phyloP scores from a whole-genome alignment of 257 asterid species.

The Rhazya stricta region DNA sequence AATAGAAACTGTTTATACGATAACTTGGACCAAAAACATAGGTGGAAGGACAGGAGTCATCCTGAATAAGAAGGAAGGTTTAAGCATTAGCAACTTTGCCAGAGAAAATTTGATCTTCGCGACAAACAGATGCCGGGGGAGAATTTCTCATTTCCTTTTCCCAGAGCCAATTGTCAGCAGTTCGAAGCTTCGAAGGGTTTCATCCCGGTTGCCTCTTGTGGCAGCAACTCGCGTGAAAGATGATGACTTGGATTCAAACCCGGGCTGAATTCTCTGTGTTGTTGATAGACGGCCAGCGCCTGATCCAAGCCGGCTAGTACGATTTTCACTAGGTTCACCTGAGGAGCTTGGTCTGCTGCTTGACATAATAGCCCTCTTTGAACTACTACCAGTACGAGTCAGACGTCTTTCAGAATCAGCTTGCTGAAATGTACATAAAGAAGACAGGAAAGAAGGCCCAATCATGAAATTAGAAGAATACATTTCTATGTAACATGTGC shows the following conservation, averaged over 20 bases:
- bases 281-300: constrained; percentile 51
- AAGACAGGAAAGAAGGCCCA: not conserved
- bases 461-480: not conserved
- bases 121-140: too few species aligned
- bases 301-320: constrained; percentile 45
- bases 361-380: constrained; percentile 57
- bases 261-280: constrained; percentile 53
- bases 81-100: constrained; percentile 3
- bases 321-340: constrained; percentile 58
- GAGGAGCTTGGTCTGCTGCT: constrained; percentile 75
- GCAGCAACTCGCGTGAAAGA: constrained; percentile 53
- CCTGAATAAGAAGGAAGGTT: not conserved
- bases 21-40: constrained; percentile 5
- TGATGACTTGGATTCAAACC: constrained; percentile 62
- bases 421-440: constrained; percentile 37
- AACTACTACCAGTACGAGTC: constrained; percentile 53
- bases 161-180: constrained; percentile 71
- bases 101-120: not conserved
- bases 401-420: constrained; percentile 51
- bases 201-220: constrained; percentile 64
- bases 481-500: not conserved
- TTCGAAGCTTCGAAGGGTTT: constrained; percentile 74
- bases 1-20: not conserved
- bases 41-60: not conserved
- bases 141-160: constrained; percentile 47